Evolutionary conservation across 371 early-diverging fungal genomes (phyloP), one percentile per base, ranked within the genome.

Genomic region (Apophysomyces ossiformis): DNA sequence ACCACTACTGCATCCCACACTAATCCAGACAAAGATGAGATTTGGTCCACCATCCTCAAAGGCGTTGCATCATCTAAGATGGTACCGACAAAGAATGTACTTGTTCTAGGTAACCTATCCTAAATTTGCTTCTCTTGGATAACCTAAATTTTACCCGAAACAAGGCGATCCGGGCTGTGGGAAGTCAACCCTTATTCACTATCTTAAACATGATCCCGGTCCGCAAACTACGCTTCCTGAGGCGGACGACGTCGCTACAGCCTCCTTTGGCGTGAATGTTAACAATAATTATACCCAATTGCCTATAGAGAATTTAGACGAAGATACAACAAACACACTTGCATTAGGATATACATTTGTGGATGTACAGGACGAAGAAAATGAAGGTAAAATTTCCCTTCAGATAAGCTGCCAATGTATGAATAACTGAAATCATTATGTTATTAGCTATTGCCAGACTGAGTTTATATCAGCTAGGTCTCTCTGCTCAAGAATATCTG

Each of bases 361-460:
- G 69, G 94, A 96, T 69, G 85, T 96, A 37, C 85, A 85, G 66
- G 96, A 96, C 68, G 91, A 92, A 70, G 95, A 95, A 69, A 89
- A 88, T 65, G 90, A 88, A 83, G 90, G 91, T 87, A 81, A 26
- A 26, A 26, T 26, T 26, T 26, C 2, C 3, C 32, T 26, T 26
- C 32, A 26, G 32, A 26, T 2, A 26, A 26, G 32, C 2, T 1
- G 32, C 32, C 32, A 2, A 26, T 26, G 0, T 26, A 26, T 26
- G 32, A 26, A 35, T 13, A 59, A 39, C 41, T 21, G 32, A 26
- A 26, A 26, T 26, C 12, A 44, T 37, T n/a, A n/a, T 13, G 15
- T 45, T 35, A 45, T 60, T 12, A 61, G 89, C 88, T 8, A 81
- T 94, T 63, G 94, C 95, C n/a, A 85, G 96, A 7, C 76, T 96